These are phyloP conservation scores for Arthrobotrys conoides DNA, from an alignment of 2,329 filamentous ascomycete species.

Conservation along the genomic window DNA sequence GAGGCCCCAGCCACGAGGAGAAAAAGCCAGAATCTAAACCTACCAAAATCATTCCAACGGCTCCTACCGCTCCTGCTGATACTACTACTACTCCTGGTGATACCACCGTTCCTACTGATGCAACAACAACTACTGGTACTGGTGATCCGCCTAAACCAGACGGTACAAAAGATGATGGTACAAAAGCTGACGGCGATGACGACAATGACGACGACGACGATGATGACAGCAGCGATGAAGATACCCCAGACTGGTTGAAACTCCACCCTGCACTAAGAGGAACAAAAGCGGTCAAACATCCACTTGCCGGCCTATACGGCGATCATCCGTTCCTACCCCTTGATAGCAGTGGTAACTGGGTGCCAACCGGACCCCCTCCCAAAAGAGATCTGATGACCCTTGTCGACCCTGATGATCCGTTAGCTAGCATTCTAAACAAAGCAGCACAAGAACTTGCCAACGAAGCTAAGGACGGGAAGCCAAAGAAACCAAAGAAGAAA, in stretches of 20 bases:
- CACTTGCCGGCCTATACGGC: slow-evolving; percentile 1
- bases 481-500: background rate
- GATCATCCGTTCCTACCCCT: slow-evolving; percentile 30
- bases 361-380: slow-evolving; percentile 3
- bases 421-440: slow-evolving; percentile 11
- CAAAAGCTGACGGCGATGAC: background rate
- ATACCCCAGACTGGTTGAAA: slow-evolving; percentile 41
- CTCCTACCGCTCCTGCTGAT: no score
- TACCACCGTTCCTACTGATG: no score
- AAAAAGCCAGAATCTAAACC: background rate
- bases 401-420: slow-evolving; percentile 35
- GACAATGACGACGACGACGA: background rate
- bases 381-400: slow-evolving; percentile 20
- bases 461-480: slow-evolving; percentile 6
- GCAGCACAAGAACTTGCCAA: slow-evolving; percentile 34
- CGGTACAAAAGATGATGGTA: background rate
- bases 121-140: no score
- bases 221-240: background rate
- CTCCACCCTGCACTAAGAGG: slow-evolving; percentile 26
- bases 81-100: no score
- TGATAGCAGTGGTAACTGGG: slow-evolving; percentile 31
- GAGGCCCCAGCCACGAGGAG: background rate
- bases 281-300: background rate
- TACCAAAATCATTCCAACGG: background rate
- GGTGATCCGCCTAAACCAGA: background rate